Base-by-base conservation (phyloP, 2,329 filamentous ascomycete genomes). In the Fusarium sp. region DNA sequence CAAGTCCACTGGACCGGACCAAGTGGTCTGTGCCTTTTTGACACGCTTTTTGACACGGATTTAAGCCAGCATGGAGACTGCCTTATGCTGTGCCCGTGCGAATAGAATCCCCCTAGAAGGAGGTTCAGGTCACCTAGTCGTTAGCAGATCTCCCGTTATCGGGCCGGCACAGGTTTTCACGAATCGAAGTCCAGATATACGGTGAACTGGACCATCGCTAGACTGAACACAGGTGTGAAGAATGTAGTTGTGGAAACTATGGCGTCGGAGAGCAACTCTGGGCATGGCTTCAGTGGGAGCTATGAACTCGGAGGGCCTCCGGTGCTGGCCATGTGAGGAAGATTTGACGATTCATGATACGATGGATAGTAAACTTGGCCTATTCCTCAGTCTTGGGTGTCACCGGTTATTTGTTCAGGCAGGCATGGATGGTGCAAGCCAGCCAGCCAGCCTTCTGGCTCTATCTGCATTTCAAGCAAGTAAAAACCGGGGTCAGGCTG, bases 141-240 rank as follows among this genome's bases (percentile, higher is more conserved):
- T 45, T 70, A 57, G 64, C 63, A 75, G 75, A 77, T 78, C 72
- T 78, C 67, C 68, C 75, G 66, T 67, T 56, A 70, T 63, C 76
- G 76, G 75, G 50, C 76, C 75, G 74, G 76, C 32, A 61, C 20
- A 47, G 75, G 74, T 75, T 68, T 50, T 48, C 61, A 63, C 57
- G 54, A 66, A 61, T 64, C 62, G 45, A 59, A 54, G 44, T 63
- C 44, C 45, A 54, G 62, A 56, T 76, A 70, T 78, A 75, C 77
- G 75, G 76, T 78, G 77, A 78, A 69, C 60, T 45, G 59, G 42
- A 57, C 42, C 69, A 75, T 69, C 63, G 63, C 60, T 69, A 50
- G 36, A 47, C 26, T 65, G 62, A 59, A 66, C 51, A 64, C 45
- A 63, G 35, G 32, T 35, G 42, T 56, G 36, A 47, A 54, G 30